Conservation (phyloP, 352 stramenopile genomes). For the Pythium brassicae region DNA sequence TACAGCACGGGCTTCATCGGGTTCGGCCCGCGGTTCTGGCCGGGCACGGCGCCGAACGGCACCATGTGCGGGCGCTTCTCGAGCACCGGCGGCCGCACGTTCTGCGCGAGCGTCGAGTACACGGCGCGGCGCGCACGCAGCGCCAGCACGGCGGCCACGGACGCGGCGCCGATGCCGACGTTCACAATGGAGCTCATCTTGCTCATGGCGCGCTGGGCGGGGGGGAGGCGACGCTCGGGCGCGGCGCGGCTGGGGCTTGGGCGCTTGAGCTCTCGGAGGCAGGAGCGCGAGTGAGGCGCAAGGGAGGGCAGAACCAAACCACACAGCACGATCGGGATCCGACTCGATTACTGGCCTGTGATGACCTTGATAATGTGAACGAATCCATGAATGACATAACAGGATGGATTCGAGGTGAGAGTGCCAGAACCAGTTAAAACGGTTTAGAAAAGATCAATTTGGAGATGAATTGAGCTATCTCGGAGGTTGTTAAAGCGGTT, state of each 20-base stretch:
- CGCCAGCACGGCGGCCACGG: slow-evolving; percentile 52
- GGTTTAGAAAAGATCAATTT: too few species aligned
- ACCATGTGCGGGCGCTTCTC: slow-evolving; percentile 78
- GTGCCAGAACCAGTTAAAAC: too few species aligned
- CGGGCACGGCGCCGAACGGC: slow-evolving; percentile 69
- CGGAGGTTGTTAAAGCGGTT: too few species aligned
- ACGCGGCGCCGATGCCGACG: slow-evolving; percentile 48
- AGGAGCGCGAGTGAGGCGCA: not conserved
- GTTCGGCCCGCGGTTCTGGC: slow-evolving; percentile 75
- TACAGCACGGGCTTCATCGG: slow-evolving; percentile 89
- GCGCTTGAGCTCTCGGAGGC: not conserved
- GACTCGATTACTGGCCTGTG: not conserved
- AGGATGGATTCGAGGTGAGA: not conserved
- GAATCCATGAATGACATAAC: not conserved
- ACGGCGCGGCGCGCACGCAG: slow-evolving; percentile 49
- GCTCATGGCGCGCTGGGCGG: slow-evolving; percentile 55
- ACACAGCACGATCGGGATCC: not conserved
- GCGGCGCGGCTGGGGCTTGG: not conserved
- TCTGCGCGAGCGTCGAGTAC: slow-evolving; percentile 49
- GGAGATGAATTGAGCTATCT: too few species aligned
- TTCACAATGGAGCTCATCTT: slow-evolving; percentile 38
- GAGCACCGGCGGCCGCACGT: slow-evolving; percentile 48
- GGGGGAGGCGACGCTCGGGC: too few species aligned
- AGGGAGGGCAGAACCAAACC: not conserved
- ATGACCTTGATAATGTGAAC: not conserved